Base-by-base conservation (phyloP, 1,284 basidiomycete genomes). In the Moesziomyces sp. region DNA sequence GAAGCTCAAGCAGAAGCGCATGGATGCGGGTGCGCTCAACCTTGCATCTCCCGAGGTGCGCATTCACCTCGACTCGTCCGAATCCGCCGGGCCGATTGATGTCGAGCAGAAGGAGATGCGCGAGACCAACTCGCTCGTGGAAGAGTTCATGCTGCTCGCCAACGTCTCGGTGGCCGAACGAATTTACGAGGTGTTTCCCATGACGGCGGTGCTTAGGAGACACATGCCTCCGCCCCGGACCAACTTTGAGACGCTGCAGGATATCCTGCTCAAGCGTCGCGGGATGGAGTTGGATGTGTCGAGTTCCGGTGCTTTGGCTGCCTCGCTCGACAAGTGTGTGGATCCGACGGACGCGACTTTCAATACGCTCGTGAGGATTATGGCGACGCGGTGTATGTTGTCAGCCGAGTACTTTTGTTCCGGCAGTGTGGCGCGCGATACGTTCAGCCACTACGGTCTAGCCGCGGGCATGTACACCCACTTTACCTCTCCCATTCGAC, bases 321-420 rank as follows among this genome's bases (percentile, higher is more conserved):
- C 88, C 16, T 96, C 93, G 1, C 86, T 99, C 69, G 97, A 99
- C 85, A 86, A 88, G 65, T 99, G 95, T 83, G 85, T 93, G 24
- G 93, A 57, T 46, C 76, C 93, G 91, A 46, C 40, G 2, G 77
- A 81, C 38, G 49, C 72, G 1, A 90, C 93, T 4, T 98, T 99
- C 87, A 99, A 99, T 83, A 99, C 94, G 0, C 89, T 99, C 14
- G 95, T 99, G 48, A 90, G 97, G 46, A 98, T 99, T 85, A 98
- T 99, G 94, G 95, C 97, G 2, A 99, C 97, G 1, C 88, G 97
- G 19, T 99, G 97, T 84, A 98, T 99, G 97, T 88, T 98, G 19
- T 91, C 94, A 0, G 97, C 97, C 28, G 97, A 99, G 85, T 99
- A 99, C 85, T 98, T 99, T 86, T 94, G 93, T 83, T 92, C 94